Evolutionary conservation across 441 rosid species (phyloP).

Genomic region (Syzygium malaccense): DNA sequence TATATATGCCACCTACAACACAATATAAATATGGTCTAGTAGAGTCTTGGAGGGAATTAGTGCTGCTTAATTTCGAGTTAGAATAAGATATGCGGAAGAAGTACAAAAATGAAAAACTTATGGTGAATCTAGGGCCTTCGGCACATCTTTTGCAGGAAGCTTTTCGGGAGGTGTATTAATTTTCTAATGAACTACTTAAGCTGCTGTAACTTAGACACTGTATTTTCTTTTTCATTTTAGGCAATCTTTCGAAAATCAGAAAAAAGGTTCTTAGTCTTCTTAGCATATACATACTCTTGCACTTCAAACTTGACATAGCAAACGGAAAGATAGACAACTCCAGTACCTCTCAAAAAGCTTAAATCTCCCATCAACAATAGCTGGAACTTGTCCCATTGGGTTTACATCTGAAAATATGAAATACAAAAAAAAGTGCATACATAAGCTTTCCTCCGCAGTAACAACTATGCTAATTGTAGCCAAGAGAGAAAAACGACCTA

Average conservation of each 20-base stretch:
- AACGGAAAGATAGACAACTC: not conserved
- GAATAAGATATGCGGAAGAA: not conserved
- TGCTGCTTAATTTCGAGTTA: not conserved
- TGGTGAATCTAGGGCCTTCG: not conserved
- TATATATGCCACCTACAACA: not conserved
- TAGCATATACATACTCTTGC: not conserved
- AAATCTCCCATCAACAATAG: slow-evolving; percentile 78
- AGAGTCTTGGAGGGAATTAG: not conserved
- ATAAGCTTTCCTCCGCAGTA: not conserved
- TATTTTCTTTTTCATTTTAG: not conserved
- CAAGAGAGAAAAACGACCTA: not conserved
- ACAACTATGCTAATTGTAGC: not conserved
- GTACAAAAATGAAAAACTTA: not conserved
- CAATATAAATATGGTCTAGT: not conserved
- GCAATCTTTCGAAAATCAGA: not conserved
- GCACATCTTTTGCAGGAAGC: not conserved
- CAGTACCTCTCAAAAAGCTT: slow-evolving; percentile 82
- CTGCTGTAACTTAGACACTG: not conserved
- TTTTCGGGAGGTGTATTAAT: not conserved
- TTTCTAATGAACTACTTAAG: not conserved
- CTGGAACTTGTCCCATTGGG: slow-evolving; percentile 68
- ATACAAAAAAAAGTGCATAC: not conserved
- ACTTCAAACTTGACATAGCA: not conserved
- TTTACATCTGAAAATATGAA: slow-evolving; percentile 45
- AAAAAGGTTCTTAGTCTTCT: not conserved